Conservation (phyloP, 2,329 filamentous ascomycete species). For the Eutypa lata region DNA sequence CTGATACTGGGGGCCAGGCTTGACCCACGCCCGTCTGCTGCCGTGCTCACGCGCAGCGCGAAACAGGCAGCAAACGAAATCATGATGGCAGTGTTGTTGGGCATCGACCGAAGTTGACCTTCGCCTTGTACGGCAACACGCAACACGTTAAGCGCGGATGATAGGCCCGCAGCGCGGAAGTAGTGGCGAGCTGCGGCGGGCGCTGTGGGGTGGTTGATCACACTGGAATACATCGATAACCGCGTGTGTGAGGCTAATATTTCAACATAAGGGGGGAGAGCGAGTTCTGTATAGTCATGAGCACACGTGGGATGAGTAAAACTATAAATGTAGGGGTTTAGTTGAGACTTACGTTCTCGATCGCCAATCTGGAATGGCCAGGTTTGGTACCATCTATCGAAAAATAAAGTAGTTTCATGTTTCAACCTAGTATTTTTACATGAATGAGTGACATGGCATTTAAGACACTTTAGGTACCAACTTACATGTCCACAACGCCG, state of each 20-base stretch:
- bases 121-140: slow-evolving; percentile 72
- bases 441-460: not conserved
- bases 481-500: slow-evolving; percentile 51
- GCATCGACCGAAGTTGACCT: slow-evolving; percentile 67
- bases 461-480: not conserved
- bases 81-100: slow-evolving; percentile 77
- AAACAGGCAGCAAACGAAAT: slow-evolving; percentile 73
- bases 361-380: slow-evolving; percentile 50
- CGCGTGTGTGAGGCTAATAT: slow-evolving; percentile 71
- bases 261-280: slow-evolving; percentile 69
- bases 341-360: slow-evolving; percentile 36
- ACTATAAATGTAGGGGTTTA: slow-evolving; percentile 7
- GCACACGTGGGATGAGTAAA: not conserved
- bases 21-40: slow-evolving; percentile 51
- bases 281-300: slow-evolving; percentile 38
- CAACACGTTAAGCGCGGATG: slow-evolving; percentile 71
- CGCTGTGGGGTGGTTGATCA: slow-evolving; percentile 72
- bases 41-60: slow-evolving; percentile 61
- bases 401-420: slow-evolving; percentile 30
- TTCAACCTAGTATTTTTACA: slow-evolving; percentile 20
- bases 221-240: slow-evolving; percentile 70
- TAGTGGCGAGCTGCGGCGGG: slow-evolving; percentile 68
- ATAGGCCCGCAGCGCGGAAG: slow-evolving; percentile 68
- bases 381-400: slow-evolving; percentile 35
- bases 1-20: slow-evolving; percentile 61